phyloP scores from a whole-genome alignment of 2,329 filamentous ascomycete species.

The Monosporascus ibericus region DNA sequence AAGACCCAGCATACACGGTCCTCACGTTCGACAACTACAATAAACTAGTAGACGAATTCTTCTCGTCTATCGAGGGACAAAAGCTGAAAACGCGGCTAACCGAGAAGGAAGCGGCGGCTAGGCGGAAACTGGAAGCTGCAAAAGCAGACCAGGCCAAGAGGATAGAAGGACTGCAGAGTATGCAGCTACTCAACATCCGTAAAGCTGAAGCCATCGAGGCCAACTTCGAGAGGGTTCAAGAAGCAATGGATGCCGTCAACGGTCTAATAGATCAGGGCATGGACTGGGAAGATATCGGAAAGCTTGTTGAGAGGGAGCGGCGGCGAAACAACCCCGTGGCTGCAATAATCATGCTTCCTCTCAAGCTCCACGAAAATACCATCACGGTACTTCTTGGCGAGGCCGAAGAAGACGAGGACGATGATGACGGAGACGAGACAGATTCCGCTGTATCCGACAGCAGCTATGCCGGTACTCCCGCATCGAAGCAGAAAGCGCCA shows the following conservation, averaged over 20 bases:
- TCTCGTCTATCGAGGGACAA: conserved; percentile 91
- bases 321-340: conserved; percentile 77
- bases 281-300: conserved; percentile 93
- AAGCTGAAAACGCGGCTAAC: conserved; percentile 77
- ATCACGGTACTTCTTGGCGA: conserved; percentile 76
- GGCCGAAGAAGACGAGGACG: conserved; percentile 56
- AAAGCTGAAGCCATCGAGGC: conserved; percentile 89
- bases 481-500: conserved; percentile 32
- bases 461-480: conserved; percentile 30
- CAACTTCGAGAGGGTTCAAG: conserved; percentile 85
- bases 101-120: conserved; percentile 76
- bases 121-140: conserved; percentile 79
- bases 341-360: conserved; percentile 74
- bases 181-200: conserved; percentile 74
- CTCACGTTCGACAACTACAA: conserved; percentile 82
- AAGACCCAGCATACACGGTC: conserved; percentile 59
- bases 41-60: conserved; percentile 91
- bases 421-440: conserved; percentile 57
- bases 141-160: conserved; percentile 77
- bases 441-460: conserved; percentile 57
- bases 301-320: conserved; percentile 83
- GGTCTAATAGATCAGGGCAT: conserved; percentile 88
- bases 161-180: conserved; percentile 74
- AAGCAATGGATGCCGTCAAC: conserved; percentile 88
- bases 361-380: conserved; percentile 86